These are phyloP conservation scores for Scleroderma bovista DNA, from an alignment of 768 basidiomycete genomes.

Conservation along the genomic window DNA sequence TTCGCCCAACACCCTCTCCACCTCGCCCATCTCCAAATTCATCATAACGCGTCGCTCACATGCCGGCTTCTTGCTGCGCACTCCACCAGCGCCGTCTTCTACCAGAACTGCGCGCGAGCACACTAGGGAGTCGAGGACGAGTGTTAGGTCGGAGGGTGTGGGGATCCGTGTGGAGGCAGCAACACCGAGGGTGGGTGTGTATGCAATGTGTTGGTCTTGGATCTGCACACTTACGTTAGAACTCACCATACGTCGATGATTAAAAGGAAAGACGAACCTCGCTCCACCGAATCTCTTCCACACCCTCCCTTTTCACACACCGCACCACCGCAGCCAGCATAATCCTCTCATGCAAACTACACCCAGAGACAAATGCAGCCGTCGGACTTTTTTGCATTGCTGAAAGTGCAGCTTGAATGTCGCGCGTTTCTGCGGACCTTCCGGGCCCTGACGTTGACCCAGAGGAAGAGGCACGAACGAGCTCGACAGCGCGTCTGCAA, in stretches of 20 bases:
- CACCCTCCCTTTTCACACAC: constrained; percentile 76
- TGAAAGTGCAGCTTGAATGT: constrained; percentile 75
- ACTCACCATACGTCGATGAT: not conserved
- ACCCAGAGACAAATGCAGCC: constrained; percentile 73
- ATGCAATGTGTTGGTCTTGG: constrained; percentile 68
- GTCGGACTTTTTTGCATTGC: constrained; percentile 90
- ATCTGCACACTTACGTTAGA: constrained; percentile 38
- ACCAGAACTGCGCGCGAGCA: constrained; percentile 73
- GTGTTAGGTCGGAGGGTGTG: constrained; percentile 52
- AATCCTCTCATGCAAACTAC: constrained; percentile 83
- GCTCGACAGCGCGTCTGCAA: constrained; percentile 87
- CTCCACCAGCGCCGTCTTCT: constrained; percentile 53
- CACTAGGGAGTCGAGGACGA: constrained; percentile 71
- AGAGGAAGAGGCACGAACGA: constrained; percentile 40
- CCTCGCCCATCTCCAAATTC: constrained; percentile 80
- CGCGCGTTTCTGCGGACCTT: constrained; percentile 55
- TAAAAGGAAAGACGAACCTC: constrained; percentile 43
- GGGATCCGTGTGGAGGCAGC: constrained; percentile 57
- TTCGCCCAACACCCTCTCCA: constrained; percentile 80
- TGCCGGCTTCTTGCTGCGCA: constrained; percentile 42
- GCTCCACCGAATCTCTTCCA: constrained; percentile 84
- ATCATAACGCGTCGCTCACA: constrained; percentile 69
- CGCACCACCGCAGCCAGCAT: constrained; percentile 82
- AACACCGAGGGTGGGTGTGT: constrained; percentile 57
- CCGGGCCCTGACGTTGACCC: too few species aligned